These are phyloP conservation scores for Sporobolomyces pararoseus DNA, from an alignment of 768 basidiomycete genomes.

Conservation along the genomic window DNA sequence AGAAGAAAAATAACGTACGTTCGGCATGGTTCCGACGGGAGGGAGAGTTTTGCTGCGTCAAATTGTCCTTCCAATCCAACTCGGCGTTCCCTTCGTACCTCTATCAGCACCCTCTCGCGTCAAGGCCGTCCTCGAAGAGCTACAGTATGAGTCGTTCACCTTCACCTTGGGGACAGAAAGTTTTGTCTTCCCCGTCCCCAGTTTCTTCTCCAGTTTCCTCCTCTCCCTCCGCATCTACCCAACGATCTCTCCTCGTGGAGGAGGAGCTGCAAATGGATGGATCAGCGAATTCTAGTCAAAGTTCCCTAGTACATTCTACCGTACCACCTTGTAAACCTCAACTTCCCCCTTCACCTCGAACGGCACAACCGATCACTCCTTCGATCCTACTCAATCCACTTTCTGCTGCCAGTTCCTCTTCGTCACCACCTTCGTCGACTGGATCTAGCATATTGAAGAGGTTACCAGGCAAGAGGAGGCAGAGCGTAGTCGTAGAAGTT, in stretches of 20 bases:
- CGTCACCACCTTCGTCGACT: background rate
- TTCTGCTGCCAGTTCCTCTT: background rate
- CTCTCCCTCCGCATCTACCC: background rate
- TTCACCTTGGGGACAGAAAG: background rate
- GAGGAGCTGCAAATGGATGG: too few species aligned
- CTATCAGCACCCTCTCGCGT: too few species aligned
- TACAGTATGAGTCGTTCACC: conserved; percentile 10
- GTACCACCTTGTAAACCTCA: background rate
- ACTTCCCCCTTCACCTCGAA: background rate
- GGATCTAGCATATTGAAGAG: background rate
- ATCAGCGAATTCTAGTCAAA: too few species aligned
- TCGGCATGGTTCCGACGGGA: too few species aligned
- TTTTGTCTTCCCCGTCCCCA: background rate
- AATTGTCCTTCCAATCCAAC: too few species aligned
- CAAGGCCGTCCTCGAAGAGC: too few species aligned
- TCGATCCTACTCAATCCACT: conserved; percentile 39
- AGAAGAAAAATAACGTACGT: too few species aligned
- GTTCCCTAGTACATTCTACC: conserved; percentile 11
- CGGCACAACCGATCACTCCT: conserved; percentile 15
- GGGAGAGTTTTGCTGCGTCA: too few species aligned
- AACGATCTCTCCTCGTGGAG: too few species aligned
- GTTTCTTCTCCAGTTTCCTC: background rate
- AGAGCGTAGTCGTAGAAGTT: conserved; percentile 23
- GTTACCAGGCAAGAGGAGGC: background rate
- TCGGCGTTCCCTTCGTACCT: too few species aligned